Conservation (phyloP, 2,329 filamentous ascomycete species). For the Aspergillus sp. region DNA sequence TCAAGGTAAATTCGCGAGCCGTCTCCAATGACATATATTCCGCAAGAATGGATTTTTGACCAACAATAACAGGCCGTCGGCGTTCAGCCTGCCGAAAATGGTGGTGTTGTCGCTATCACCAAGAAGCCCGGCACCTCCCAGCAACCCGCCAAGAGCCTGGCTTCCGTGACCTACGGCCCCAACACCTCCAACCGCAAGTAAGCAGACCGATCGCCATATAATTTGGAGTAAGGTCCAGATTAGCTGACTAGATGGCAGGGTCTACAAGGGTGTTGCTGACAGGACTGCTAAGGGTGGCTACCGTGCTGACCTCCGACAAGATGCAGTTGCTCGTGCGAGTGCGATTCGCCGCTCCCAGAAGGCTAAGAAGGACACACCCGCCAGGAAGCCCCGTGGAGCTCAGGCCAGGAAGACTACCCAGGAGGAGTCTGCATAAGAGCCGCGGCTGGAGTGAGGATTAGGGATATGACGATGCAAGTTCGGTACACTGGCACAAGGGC, state of each 20-base stretch:
- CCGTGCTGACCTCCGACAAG: constrained; percentile 73
- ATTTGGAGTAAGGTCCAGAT: background rate
- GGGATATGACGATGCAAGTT: constrained; percentile 15
- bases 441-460: constrained; percentile 1
- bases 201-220: constrained; percentile 34
- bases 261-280: constrained; percentile 86
- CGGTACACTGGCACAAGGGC: constrained; percentile 24
- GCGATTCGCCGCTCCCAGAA: constrained; percentile 79
- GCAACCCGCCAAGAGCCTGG: constrained; percentile 69
- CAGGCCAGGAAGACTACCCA: constrained; percentile 70
- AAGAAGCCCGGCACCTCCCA: constrained; percentile 75
- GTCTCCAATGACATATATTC: background rate
- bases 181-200: constrained; percentile 78
- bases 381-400: constrained; percentile 73
- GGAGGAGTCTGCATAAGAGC: constrained; percentile 37
- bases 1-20: constrained; percentile 65
- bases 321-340: constrained; percentile 81
- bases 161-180: constrained; percentile 68
- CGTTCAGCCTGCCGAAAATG: constrained; percentile 72
- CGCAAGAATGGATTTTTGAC: constrained; percentile 9
- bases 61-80: constrained; percentile 69
- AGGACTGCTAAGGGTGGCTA: constrained; percentile 81
- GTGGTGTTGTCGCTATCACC: constrained; percentile 75
- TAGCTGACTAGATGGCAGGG: constrained; percentile 53
- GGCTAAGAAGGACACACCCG: constrained; percentile 71